Evolutionary conservation across 106 monocot genomes (phyloP).

Genomic region (Acorus calamus): DNA sequence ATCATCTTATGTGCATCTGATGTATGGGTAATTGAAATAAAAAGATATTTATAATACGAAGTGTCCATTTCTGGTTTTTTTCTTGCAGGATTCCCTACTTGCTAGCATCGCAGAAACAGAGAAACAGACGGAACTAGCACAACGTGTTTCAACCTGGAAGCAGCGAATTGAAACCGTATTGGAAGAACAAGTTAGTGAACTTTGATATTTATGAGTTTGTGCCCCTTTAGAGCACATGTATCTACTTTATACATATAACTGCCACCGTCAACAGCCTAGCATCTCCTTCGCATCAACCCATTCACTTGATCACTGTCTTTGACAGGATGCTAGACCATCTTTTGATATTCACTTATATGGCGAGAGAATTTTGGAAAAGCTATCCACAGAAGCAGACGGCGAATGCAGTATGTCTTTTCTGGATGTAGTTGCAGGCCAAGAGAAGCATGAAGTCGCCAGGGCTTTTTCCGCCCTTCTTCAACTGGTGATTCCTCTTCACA

Average conservation of each 20-base stretch:
- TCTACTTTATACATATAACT: too few relatives aligned
- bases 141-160: slow-evolving; percentile 85
- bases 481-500: slow-evolving; percentile 12
- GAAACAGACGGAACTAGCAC: slow-evolving; percentile 69
- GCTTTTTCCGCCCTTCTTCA: slow-evolving; percentile 37
- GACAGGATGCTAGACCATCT: slow-evolving; percentile 48
- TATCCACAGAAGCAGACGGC: slow-evolving; percentile 37
- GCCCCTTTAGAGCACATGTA: too few relatives aligned
- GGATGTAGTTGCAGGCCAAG: slow-evolving; percentile 45
- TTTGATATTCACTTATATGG: slow-evolving; percentile 86
- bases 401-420: slow-evolving; percentile 36
- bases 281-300: too few relatives aligned
- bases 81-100: slow-evolving; percentile 67
- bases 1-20: too few relatives aligned
- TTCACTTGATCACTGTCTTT: neutral
- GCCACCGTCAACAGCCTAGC: too few relatives aligned
- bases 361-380: slow-evolving; percentile 47
- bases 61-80: neutral
- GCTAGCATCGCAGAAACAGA: slow-evolving; percentile 82
- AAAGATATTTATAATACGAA: neutral
- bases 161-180: slow-evolving; percentile 61
- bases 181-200: slow-evolving; percentile 56
- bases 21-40: too few relatives aligned
- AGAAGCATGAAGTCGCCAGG: slow-evolving; percentile 56
- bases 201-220: neutral